These are phyloP conservation scores for Gymnopilus junonius DNA, from an alignment of 768 basidiomycete species.

Conservation along the genomic window DNA sequence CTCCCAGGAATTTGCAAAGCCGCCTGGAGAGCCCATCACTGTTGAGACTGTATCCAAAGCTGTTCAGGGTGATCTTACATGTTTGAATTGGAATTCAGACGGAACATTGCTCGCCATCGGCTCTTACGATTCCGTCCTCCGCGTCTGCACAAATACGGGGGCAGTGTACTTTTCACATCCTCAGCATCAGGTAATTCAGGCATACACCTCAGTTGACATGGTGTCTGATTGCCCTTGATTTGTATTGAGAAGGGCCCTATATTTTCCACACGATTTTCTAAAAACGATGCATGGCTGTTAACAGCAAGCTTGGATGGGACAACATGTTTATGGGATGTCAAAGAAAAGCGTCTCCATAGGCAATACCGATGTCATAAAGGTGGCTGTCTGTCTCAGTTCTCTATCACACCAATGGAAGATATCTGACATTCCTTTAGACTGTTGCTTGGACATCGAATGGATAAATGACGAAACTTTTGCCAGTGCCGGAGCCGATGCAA, in stretches of 20 bases:
- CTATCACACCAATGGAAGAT: not conserved
- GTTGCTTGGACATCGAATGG: conserved; percentile 86
- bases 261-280: conserved; percentile 80
- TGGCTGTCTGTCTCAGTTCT: conserved; percentile 32
- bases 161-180: conserved; percentile 62
- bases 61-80: conserved; percentile 68
- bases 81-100: conserved; percentile 76
- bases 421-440: conserved; percentile 47
- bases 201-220: not conserved
- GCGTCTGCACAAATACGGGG: conserved; percentile 68
- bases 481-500: conserved; percentile 72
- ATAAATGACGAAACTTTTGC: conserved; percentile 71
- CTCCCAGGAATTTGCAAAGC: conserved; percentile 32
- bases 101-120: conserved; percentile 79
- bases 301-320: conserved; percentile 82
- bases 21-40: conserved; percentile 41
- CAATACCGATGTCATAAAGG: conserved; percentile 73
- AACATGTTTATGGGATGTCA: conserved; percentile 79
- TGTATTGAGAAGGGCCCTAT: conserved; percentile 71
- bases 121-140: conserved; percentile 74
- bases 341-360: conserved; percentile 58
- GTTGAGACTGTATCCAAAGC: conserved; percentile 54
- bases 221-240: conserved; percentile 29
- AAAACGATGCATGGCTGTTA: conserved; percentile 70
- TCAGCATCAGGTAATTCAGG: conserved; percentile 63